Percentiles rank a stretch among this genome's conserved stretches.
Conservation (phyloP, 2,329 filamentous ascomycete species). For the Penicillium concentricum region DNA sequence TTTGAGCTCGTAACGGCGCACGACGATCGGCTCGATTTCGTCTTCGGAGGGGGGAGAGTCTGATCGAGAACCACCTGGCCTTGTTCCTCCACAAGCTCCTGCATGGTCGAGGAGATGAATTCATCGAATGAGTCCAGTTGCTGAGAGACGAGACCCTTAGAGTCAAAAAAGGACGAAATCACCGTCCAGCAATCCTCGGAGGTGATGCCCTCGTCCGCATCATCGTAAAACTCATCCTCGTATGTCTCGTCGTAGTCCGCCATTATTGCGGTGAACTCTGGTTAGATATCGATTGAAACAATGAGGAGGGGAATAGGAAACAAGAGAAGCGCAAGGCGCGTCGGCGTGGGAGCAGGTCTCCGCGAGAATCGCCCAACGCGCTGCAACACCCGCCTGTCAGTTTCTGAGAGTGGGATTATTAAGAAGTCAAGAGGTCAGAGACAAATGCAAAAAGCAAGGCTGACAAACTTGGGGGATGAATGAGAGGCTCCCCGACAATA, state of each 20-base stretch:
- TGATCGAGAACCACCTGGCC: slow-evolving; percentile 90
- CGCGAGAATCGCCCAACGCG: slow-evolving; percentile 24
- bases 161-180: slow-evolving; percentile 94
- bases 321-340: slow-evolving; percentile 22
- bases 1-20: slow-evolving; percentile 91
- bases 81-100: slow-evolving; percentile 91
- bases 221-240: slow-evolving; percentile 66
- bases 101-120: slow-evolving; percentile 90
- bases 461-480: slow-evolving; percentile 28
- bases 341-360: slow-evolving; percentile 17
- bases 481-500: slow-evolving; percentile 23
- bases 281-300: slow-evolving; percentile 9
- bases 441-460: slow-evolving; percentile 16
- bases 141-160: slow-evolving; percentile 93
- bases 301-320: neutral
- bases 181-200: slow-evolving; percentile 98
- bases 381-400: slow-evolving; percentile 21
- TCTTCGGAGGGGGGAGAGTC: slow-evolving; percentile 75
- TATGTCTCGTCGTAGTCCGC: slow-evolving; percentile 63
- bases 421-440: slow-evolving; percentile 10
- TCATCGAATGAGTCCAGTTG: slow-evolving; percentile 98
- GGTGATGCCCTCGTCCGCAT: slow-evolving; percentile 73
- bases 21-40: slow-evolving; percentile 71
- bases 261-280: slow-evolving; percentile 40
- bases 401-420: slow-evolving; percentile 13